Conservation (phyloP, 2,329 filamentous ascomycete genomes). For the Hymenoscyphus scutula region DNA sequence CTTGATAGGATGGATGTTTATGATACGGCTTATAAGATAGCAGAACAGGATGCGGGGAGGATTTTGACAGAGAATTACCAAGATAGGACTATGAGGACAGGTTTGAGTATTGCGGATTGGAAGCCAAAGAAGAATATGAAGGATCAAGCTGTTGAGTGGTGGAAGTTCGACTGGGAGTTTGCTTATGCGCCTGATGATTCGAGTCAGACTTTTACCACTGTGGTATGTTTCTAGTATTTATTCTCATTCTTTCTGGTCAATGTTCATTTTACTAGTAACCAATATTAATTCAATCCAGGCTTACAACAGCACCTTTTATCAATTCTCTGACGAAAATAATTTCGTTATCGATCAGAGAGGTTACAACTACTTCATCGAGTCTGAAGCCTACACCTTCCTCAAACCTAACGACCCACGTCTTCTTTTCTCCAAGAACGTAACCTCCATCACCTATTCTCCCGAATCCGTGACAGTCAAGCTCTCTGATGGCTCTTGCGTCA, state of each 20-base stretch:
- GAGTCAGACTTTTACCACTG: slow-evolving; percentile 26
- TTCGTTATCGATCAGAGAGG: slow-evolving; percentile 61
- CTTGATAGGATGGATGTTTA: slow-evolving; percentile 49
- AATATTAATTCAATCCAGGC: slow-evolving; percentile 10
- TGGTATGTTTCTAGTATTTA: slow-evolving; percentile 25
- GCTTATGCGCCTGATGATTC: slow-evolving; percentile 47
- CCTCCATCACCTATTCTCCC: slow-evolving; percentile 51
- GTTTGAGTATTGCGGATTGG: slow-evolving; percentile 60
- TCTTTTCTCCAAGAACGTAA: slow-evolving; percentile 56
- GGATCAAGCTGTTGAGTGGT: slow-evolving; percentile 62
- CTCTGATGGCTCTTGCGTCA: slow-evolving; percentile 51
- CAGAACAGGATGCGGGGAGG: slow-evolving; percentile 53
- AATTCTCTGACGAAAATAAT: slow-evolving; percentile 61
- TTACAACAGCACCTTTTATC: slow-evolving; percentile 60
- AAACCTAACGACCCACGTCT: slow-evolving; percentile 53
- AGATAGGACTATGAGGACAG: slow-evolving; percentile 59
- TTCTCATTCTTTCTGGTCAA: too few species aligned
- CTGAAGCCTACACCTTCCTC: slow-evolving; percentile 58
- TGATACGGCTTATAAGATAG: slow-evolving; percentile 44
- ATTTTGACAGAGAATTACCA: slow-evolving; percentile 59
- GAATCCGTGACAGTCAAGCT: slow-evolving; percentile 51
- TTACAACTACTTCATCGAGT: slow-evolving; percentile 56
- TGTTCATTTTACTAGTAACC: too few species aligned
- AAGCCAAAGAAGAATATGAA: slow-evolving; percentile 55
- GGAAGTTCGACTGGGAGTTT: slow-evolving; percentile 57